Evolutionary conservation across 306 rosid genomes (phyloP).

Genomic region (Fagus sylvatica): DNA sequence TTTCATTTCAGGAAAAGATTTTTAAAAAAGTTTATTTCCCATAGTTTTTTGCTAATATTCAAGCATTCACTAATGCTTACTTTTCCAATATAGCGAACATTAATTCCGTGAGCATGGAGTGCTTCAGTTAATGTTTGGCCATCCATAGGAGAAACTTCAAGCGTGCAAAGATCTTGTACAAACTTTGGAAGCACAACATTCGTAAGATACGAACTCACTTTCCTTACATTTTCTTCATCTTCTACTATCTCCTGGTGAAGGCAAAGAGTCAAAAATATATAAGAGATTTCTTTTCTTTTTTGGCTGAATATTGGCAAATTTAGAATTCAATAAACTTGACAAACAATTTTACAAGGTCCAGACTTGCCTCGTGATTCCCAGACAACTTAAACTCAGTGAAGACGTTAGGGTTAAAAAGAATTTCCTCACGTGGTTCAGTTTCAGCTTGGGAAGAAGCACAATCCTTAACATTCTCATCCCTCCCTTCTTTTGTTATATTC

Average conservation of each 20-base stretch:
- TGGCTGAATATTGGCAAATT: not conserved
- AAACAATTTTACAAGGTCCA: not conserved
- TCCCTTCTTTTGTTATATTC: constrained; percentile 55
- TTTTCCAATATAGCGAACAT: constrained; percentile 93
- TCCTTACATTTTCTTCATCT: constrained; percentile 84
- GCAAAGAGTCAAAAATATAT: constrained; percentile 21
- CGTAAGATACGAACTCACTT: constrained; percentile 72
- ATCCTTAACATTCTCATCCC: constrained; percentile 48
- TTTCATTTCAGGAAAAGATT: not conserved
- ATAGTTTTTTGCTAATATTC: not conserved
- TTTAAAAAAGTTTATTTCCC: not conserved
- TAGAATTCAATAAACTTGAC: not conserved
- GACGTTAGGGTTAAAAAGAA: constrained; percentile 87
- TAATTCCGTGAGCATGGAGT: constrained; percentile 97
- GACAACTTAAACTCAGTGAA: constrained; percentile 90
- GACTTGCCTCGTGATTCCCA: constrained; percentile 67
- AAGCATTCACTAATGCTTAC: constrained; percentile 38
- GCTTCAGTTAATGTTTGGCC: constrained; percentile 98
- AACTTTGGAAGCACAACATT: constrained; percentile 92
- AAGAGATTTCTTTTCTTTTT: constrained; percentile 2
- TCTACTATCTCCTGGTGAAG: constrained; percentile 75
- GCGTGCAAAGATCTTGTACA: constrained; percentile 92
- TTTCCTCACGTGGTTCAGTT: constrained; percentile 45
- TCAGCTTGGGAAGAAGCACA: constrained; percentile 34
- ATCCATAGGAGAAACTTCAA: constrained; percentile 99